Conservation (phyloP, 1,284 basidiomycete species). For the Porogramme epimiltina region DNA sequence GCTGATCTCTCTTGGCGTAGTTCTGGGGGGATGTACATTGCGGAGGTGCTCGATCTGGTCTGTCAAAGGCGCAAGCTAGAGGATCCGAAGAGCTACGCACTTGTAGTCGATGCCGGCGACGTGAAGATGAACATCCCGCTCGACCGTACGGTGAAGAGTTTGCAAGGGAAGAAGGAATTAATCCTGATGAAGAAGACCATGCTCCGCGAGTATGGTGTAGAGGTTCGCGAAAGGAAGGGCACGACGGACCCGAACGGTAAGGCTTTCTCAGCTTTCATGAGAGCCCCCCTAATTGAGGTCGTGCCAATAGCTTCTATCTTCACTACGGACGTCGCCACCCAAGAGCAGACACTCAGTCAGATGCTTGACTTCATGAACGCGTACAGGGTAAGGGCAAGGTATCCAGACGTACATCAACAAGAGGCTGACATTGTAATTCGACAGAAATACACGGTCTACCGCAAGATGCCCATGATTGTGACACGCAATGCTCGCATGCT, state of each 20-base stretch:
- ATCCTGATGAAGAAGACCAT: slow-evolving; percentile 81
- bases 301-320: slow-evolving; percentile 80
- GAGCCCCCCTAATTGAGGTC: not conserved
- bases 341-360: slow-evolving; percentile 57
- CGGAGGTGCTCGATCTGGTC: slow-evolving; percentile 89
- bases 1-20: slow-evolving; percentile 39
- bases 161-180: slow-evolving; percentile 87
- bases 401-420: too few relatives aligned
- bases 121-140: slow-evolving; percentile 86
- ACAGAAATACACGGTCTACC: slow-evolving; percentile 91
- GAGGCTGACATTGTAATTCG: not conserved
- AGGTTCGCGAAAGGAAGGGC: slow-evolving; percentile 58
- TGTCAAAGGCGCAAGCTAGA: slow-evolving; percentile 75
- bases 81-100: slow-evolving; percentile 81
- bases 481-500: slow-evolving; percentile 89
- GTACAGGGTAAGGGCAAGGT: slow-evolving; percentile 67
- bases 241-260: slow-evolving; percentile 91
- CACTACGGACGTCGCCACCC: slow-evolving; percentile 80
- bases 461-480: slow-evolving; percentile 92
- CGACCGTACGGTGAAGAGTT: slow-evolving; percentile 92
- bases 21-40: slow-evolving; percentile 95
- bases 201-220: slow-evolving; percentile 70
- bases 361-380: slow-evolving; percentile 69
- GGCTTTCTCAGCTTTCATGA: slow-evolving; percentile 22
- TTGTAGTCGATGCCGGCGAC: slow-evolving; percentile 68